Conservation (phyloP, 306 rosid species). For the Delonix regia region DNA sequence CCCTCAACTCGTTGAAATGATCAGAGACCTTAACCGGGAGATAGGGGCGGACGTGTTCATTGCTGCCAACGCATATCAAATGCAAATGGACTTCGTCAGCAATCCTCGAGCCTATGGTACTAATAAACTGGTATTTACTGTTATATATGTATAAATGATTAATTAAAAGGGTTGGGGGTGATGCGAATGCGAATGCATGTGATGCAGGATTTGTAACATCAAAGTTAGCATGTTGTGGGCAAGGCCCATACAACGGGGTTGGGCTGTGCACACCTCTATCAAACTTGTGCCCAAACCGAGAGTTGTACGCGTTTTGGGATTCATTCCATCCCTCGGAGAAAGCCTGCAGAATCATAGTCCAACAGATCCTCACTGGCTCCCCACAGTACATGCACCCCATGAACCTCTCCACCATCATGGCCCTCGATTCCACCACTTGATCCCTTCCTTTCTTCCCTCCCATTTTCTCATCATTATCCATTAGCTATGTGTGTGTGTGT, state of each 20-base stretch:
- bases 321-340: slow-evolving; percentile 79
- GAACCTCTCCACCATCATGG: slow-evolving; percentile 77
- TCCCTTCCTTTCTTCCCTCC: too few relatives aligned
- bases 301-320: slow-evolving; percentile 80
- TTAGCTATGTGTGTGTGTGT: too few relatives aligned
- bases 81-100: slow-evolving; percentile 70
- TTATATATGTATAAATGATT: too few relatives aligned
- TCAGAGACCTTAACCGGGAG: slow-evolving; percentile 46
- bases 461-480: too few relatives aligned
- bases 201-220: slow-evolving; percentile 62
- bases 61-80: slow-evolving; percentile 57
- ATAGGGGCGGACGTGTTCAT: slow-evolving; percentile 55
- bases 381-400: slow-evolving; percentile 72
- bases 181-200: too few relatives aligned
- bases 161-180: too few relatives aligned
- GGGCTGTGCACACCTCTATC: slow-evolving; percentile 72
- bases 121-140: too few relatives aligned
- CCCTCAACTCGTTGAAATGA: slow-evolving; percentile 63
- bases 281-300: slow-evolving; percentile 74
- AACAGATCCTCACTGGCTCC: slow-evolving; percentile 61
- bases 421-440: slow-evolving; percentile 49
- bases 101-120: slow-evolving; percentile 68
- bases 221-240: slow-evolving; percentile 75
- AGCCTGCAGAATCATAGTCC: slow-evolving; percentile 63
- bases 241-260: slow-evolving; percentile 76